Base-by-base conservation (phyloP, 2,329 filamentous ascomycete genomes). In the Aureobasidium melanogenum region DNA sequence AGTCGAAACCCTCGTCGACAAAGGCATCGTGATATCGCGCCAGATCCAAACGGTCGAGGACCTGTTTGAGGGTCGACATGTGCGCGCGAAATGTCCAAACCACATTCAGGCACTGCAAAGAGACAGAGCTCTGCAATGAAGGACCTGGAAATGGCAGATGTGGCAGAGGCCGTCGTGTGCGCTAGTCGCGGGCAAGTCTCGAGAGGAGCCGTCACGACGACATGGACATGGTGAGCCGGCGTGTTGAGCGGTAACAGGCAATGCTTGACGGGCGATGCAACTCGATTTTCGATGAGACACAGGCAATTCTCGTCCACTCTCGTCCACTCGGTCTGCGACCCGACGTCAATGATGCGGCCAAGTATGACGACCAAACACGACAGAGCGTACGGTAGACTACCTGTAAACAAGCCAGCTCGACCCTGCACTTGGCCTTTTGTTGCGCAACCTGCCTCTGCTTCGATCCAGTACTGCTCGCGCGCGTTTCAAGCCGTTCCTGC, bases 1-100 rank as follows among this genome's bases (percentile, higher is more conserved):
- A 85, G 72, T 94, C 89, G 72, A 94, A 94, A 3, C 89, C 89
- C 74, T 93, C 88, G 58, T 89, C 84, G 46, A 89, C 72, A 67
- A 94, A 89, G 61, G 79, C 76, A 66, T 86, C 80, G 63, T 89
- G 82, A 76, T 94, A 93, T 75, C 91, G 88, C 75, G 84, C 79
- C 73, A 94, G 81, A 71, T 88, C 89, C 79, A 93, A 80, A 79
- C 89, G 87, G 75, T 83, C 81, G 71, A 93, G 85, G 66, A 87
- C 82, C 39, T 80, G 75, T 66, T 80, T 82, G 69, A 94, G 78
- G 73, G 84, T 81, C 80, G 80, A 84, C 84, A 88, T 88, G 17
- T 28, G 50, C 10, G 58, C 39, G 32, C 38, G n/a, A 39, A 24
- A 32, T 26, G 26, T 14, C 12, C 36, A 61, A 8, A 4, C 6